A percentile compares a stretch with the other conserved stretches of the same genome.
These are phyloP conservation scores for Ilyonectria sp. DNA, from an alignment of 2,329 filamentous ascomycete genomes.

Conservation along the genomic window DNA sequence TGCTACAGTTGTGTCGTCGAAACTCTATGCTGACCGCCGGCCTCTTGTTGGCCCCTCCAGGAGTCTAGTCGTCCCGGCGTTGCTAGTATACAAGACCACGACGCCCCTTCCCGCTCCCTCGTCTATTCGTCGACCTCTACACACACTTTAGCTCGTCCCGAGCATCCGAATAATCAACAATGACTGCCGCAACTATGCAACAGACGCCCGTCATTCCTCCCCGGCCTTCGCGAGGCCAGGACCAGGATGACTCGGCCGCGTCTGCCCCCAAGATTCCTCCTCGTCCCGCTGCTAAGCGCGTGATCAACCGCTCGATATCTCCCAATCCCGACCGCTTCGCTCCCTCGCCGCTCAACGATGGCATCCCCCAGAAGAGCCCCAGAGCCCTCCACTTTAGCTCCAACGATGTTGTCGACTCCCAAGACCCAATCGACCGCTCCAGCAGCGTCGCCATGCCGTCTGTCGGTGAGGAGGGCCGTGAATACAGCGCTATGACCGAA, in stretches of 20 bases:
- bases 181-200: constrained; percentile 67
- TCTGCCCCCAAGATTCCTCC: constrained; percentile 81
- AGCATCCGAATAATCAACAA: constrained; percentile 49
- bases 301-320: constrained; percentile 81
- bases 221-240: constrained; percentile 67
- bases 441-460: constrained; percentile 87
- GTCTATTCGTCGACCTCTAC: constrained; percentile 16
- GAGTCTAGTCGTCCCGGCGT: constrained; percentile 32
- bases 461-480: constrained; percentile 89
- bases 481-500: constrained; percentile 79
- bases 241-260: constrained; percentile 57
- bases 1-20: constrained; percentile 29
- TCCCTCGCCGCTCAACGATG: constrained; percentile 88
- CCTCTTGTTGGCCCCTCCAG: constrained; percentile 39
- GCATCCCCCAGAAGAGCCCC: constrained; percentile 65
- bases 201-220: constrained; percentile 69
- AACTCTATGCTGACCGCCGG: constrained; percentile 47
- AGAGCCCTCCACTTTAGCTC: constrained; percentile 54
- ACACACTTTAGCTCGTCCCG: constrained; percentile 33
- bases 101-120: constrained; percentile 30
- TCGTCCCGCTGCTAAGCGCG: constrained; percentile 78
- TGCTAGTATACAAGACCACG: constrained; percentile 34
- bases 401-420: constrained; percentile 53
- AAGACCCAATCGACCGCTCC: constrained; percentile 71
- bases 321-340: constrained; percentile 85